Evolutionary conservation across 192 early-diverging fungal species (phyloP).

Genomic region (Coemansia erecta): DNA sequence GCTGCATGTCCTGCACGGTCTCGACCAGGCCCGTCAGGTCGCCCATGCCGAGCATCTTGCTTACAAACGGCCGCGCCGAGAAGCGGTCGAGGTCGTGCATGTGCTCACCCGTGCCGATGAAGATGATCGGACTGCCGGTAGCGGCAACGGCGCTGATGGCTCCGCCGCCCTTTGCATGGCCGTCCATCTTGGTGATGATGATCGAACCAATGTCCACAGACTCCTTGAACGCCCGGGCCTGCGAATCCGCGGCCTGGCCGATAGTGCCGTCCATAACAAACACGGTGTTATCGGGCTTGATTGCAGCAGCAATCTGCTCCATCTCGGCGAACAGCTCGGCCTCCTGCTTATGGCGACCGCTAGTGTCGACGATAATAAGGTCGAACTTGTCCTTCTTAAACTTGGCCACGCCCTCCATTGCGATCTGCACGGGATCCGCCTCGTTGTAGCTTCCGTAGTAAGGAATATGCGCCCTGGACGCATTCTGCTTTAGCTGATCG

Average conservation of each 20-base stretch:
- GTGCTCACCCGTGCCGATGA: conserved; percentile 97
- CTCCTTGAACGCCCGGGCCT: conserved; percentile 90
- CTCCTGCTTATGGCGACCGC: conserved; percentile 94
- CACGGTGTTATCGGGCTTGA: conserved; percentile 85
- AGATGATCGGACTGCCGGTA: conserved; percentile 87
- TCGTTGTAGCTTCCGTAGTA: conserved; percentile 92
- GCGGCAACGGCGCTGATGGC: conserved; percentile 98
- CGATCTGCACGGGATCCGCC: conserved; percentile 88
- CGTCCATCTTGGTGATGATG: conserved; percentile 98
- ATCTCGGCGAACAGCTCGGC: conserved; percentile 93
- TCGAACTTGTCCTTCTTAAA: conserved; percentile 93
- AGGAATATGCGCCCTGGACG: conserved; percentile 95
- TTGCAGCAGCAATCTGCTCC: conserved; percentile 86
- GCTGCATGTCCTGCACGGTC: conserved; percentile 81
- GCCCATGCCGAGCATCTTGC: conserved; percentile 95
- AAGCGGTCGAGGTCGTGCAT: conserved; percentile 93
- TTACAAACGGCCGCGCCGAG: conserved; percentile 81
- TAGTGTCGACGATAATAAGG: conserved; percentile 98
- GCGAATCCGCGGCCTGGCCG: conserved; percentile 92
- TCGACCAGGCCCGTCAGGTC: conserved; percentile 86
- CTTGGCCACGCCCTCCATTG: conserved; percentile 87
- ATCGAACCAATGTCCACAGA: conserved; percentile 92
- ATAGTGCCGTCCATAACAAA: conserved; percentile 99
- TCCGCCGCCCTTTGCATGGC: conserved; percentile 97
- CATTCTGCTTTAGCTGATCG: conserved; percentile 98